Evolutionary conservation across 345 rosid species (phyloP), one percentile per base, ranked within the genome.

Genomic region (Lepidium didymum): DNA sequence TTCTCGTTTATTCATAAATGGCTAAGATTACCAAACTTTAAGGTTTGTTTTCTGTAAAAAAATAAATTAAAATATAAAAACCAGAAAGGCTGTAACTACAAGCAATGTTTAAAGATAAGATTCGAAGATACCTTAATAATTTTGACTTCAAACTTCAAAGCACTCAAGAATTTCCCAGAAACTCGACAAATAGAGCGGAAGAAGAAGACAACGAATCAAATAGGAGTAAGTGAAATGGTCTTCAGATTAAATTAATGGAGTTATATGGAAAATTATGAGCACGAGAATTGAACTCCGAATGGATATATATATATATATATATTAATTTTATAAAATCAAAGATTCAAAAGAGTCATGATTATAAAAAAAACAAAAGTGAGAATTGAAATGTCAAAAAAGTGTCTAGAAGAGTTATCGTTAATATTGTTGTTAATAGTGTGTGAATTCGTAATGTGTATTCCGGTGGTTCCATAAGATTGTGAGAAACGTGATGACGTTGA

Each of bases 21-120:
- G 69, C 47, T 62, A 38, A 36, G 61, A 70, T 70, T 59, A 59
- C 2, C 37, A 51, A 61, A 45, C 61, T 70, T 55, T 62, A 70
- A 34, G 53, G 58, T 19, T 51, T 38, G 43, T 10, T 49, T 49
- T 21, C 6, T 27, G 42, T 19, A 18, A 7, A 5, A 5, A 0
- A 4, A n/a, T 45, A 6, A 0, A 4, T 21, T 23, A 3, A 14
- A 14, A 36, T n/a, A 36, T 55, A 54, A 43, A 14, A 9, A 36
- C 15, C 23, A 44, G 62, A 65, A 12, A 29, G 31, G 52, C 25
- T 12, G 6, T 25, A 37, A 68, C 36, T 4, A 12, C 10, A 37
- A 68, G 41, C 16, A 56, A 56, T 68, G 64, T 29, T 35, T 42
- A 10, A 2, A 56, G 60, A 60, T 69, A 69, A 60, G 68, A 42